Conservation (phyloP, 106 monocot species). For the Amphibolis antarctica region DNA sequence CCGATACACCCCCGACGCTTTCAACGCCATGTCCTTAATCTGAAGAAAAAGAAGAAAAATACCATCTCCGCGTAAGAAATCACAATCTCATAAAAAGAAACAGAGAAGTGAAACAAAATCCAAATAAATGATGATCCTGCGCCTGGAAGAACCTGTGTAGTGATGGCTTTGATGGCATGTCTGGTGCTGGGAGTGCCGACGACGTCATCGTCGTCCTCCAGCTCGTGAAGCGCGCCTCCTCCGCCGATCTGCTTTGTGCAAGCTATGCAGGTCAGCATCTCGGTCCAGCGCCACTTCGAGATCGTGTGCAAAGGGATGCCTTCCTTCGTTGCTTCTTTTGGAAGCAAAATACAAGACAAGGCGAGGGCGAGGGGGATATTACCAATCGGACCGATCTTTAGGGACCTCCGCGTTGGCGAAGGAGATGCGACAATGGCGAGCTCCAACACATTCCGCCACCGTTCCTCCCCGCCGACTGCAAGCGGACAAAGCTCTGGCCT, state of each 20-base stretch:
- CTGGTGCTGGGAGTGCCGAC: constrained; percentile 47
- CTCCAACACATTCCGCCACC: no score
- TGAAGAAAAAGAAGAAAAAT: constrained; percentile 13
- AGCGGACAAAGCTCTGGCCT: no score
- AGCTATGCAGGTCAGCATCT: constrained; percentile 87
- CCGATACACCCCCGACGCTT: constrained; percentile 82
- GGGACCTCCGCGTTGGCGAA: no score
- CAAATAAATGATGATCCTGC: not conserved
- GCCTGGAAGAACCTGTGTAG: constrained; percentile 53
- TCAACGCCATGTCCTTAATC: constrained; percentile 89
- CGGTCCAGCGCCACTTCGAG: not conserved
- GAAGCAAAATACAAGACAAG: no score
- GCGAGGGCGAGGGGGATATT: no score
- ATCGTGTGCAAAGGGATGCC: no score
- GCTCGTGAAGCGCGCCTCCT: constrained; percentile 26
- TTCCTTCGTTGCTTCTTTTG: no score
- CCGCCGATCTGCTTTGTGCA: constrained; percentile 53
- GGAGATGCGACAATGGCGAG: no score
- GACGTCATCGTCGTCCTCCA: constrained; percentile 25
- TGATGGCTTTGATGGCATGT: constrained; percentile 57
- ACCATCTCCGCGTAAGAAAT: no score
- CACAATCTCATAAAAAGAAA: not conserved
- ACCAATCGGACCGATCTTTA: no score
- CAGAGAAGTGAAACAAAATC: not conserved
- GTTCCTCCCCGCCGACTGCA: no score